Evolutionary conservation across 139 green algal species (phyloP).

Genomic region (Chlorella sorokiniana): DNA sequence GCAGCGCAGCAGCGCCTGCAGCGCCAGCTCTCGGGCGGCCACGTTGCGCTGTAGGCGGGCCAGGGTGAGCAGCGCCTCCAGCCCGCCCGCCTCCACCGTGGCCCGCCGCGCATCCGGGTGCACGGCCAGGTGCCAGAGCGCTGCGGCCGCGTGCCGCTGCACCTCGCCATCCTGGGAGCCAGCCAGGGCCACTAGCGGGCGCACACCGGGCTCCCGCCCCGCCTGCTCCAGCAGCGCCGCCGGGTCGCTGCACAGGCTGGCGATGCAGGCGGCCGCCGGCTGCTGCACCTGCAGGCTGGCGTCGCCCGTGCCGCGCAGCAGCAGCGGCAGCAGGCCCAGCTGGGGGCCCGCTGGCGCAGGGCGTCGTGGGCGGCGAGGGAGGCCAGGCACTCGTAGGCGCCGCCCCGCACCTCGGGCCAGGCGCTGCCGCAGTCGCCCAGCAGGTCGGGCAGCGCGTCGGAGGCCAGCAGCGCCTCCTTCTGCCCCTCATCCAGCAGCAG

Average conservation of each 20-base stretch:
- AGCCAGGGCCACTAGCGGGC: constrained; percentile 44
- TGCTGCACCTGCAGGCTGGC: constrained; percentile 41
- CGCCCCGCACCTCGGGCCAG: constrained; percentile 22
- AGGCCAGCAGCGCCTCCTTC: constrained; percentile 12
- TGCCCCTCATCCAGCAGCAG: constrained; percentile 34
- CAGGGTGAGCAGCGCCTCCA: constrained; percentile 35
- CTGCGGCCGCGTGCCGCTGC: constrained; percentile 47
- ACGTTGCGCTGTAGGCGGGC: constrained; percentile 16
- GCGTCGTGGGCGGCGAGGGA: constrained; percentile 43
- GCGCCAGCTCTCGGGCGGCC: constrained; percentile 11
- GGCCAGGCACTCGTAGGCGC: constrained; percentile 40
- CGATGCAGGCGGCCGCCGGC: constrained; percentile 41
- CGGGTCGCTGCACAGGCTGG: constrained; percentile 49
- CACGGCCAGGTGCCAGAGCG: constrained; percentile 60
- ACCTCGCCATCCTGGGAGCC: constrained; percentile 46
- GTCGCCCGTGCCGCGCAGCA: constrained; percentile 32
- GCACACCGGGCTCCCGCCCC: constrained; percentile 41
- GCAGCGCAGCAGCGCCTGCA: constrained; percentile 31
- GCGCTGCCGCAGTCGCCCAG: background rate
- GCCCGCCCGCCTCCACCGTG: background rate
- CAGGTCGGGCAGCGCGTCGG: constrained; percentile 6
- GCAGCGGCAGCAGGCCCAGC: constrained; percentile 1
- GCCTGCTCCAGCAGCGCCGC: constrained; percentile 39
- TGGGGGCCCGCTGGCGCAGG: constrained; percentile 27
- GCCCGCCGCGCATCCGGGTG: constrained; percentile 24